Percentiles rank a stretch among this genome's conserved stretches.
Conservation (phyloP, 2,329 filamentous ascomycete genomes). For the Aotearoamyces nothofagi region DNA sequence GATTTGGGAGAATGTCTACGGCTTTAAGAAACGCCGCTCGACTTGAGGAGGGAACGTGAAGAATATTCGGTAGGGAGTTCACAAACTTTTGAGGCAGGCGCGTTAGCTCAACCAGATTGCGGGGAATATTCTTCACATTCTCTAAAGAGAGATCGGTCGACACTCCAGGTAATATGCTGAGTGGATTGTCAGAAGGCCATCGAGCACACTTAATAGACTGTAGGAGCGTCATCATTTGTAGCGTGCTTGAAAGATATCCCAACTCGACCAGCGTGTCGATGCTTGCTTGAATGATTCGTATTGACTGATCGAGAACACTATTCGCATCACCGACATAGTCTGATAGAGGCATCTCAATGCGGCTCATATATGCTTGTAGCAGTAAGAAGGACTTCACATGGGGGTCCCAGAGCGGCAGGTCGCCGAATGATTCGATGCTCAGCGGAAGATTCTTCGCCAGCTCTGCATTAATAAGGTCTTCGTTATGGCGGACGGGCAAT, state of each 20-base stretch:
- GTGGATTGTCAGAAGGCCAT: conserved; percentile 72
- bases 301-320: conserved; percentile 82
- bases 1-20: conserved; percentile 49
- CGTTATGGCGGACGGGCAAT: conserved; percentile 92
- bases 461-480: conserved; percentile 91
- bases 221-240: conserved; percentile 70
- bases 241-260: conserved; percentile 63
- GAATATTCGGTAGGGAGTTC: conserved; percentile 29
- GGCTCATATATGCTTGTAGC: conserved; percentile 87
- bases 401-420: conserved; percentile 92
- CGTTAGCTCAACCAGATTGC: conserved; percentile 10
- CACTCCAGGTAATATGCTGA: conserved; percentile 68
- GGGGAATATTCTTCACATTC: conserved; percentile 8
- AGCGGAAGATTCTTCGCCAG: conserved; percentile 68
- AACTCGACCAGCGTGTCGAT: conserved; percentile 89
- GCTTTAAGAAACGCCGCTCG: conserved; percentile 34
- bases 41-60: conserved; percentile 28
- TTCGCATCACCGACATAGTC: conserved; percentile 95
- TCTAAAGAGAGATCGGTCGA: conserved; percentile 23
- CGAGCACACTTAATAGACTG: conserved; percentile 86
- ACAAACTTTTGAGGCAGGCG: conserved; percentile 8
- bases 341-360: conserved; percentile 81
- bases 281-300: conserved; percentile 90
- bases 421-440: conserved; percentile 25
- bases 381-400: conserved; percentile 94